Evolutionary conservation across 116 monocot species (phyloP).

Genomic region (Trichopus zeylanicus): DNA sequence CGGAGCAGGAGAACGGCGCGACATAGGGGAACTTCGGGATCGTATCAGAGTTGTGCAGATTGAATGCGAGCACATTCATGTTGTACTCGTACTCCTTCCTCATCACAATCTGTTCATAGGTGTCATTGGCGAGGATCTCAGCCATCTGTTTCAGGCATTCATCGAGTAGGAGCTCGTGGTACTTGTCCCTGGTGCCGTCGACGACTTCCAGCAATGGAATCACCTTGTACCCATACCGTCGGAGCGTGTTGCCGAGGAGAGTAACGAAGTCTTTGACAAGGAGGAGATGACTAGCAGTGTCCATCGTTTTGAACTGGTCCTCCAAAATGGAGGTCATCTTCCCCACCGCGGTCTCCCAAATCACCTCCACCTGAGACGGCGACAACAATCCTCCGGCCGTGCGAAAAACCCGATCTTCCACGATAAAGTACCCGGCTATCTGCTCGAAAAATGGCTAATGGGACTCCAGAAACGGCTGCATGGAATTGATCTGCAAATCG

Average conservation of each 20-base stretch:
- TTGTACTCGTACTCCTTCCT: constrained; percentile 85
- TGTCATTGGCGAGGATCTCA: constrained; percentile 55
- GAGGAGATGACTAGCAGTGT: constrained; percentile 77
- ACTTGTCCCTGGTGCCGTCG: constrained; percentile 71
- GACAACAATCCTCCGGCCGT: constrained; percentile 65
- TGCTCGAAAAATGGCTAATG: constrained; percentile 80
- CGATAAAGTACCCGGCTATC: constrained; percentile 84
- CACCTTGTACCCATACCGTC: constrained; percentile 52
- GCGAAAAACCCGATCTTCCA: constrained; percentile 75
- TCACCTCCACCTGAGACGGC: constrained; percentile 67
- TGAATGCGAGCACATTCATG: constrained; percentile 69
- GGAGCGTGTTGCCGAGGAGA: constrained; percentile 54
- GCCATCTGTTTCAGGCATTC: constrained; percentile 63
- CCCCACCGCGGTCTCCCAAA: constrained; percentile 60
- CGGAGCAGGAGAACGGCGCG: constrained; percentile 72
- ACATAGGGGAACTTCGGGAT: constrained; percentile 69
- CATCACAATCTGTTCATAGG: constrained; percentile 77
- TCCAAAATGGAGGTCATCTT: constrained; percentile 64
- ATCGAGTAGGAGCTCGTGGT: constrained; percentile 70
- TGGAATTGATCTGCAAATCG: constrained; percentile 59
- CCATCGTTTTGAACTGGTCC: constrained; percentile 57
- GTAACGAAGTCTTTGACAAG: constrained; percentile 86
- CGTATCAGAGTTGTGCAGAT: constrained; percentile 59
- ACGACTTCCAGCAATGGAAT: constrained; percentile 60
- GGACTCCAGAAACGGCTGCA: constrained; percentile 79